Evolutionary conservation across 23 red algal species (phyloP), one percentile per base, ranked within the genome.

Genomic region (Gracilaria gracilis): DNA sequence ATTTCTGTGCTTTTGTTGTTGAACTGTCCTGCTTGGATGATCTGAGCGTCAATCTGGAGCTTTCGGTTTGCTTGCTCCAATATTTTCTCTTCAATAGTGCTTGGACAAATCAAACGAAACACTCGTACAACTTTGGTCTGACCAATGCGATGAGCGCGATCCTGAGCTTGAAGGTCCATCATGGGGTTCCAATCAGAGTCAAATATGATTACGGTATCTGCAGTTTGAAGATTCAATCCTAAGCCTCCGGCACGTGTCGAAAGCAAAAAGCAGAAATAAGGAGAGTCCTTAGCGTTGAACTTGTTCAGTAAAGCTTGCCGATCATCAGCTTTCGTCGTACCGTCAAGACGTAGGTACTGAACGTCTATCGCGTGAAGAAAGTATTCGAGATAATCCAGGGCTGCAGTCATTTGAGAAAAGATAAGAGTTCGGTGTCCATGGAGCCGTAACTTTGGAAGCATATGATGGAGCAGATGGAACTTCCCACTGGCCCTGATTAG

Each of bases 81-180:
- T 31, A 99, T 95, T 25, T 96, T 92, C 48, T 93, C 87, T 65
- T 99, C 97, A 70, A 99, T 82, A 9, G 93, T 99, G 61, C 90
- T 85, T 25, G 97, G 72, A 57, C 88, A 93, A 53, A 96, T 93
- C 39, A 99, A 85, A 39, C 97, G 89, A 62, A 94, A 94, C 61
- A 99, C 97, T 8, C 94, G 86, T n/a, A 99, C 97, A 44, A 90
- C 91, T 33, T 93, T 79, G 37, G 81, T 96, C 84, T 99, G 97
- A 4, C 97, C 97, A 75, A 99, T 99, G 23, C 97, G 97, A 82
- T 99, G 97, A 59, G 93, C 97, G 23, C 97, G 90, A 58, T 99
- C 97, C 84, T 99, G 97, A 38, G 97, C 97, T 67, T 99, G 97
- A 28, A 99, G 76, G 46, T 99, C 97, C 97, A 99, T 96, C 93